phyloP scores from a whole-genome alignment of 75 land plant genomes.

The Picea glauca region DNA sequence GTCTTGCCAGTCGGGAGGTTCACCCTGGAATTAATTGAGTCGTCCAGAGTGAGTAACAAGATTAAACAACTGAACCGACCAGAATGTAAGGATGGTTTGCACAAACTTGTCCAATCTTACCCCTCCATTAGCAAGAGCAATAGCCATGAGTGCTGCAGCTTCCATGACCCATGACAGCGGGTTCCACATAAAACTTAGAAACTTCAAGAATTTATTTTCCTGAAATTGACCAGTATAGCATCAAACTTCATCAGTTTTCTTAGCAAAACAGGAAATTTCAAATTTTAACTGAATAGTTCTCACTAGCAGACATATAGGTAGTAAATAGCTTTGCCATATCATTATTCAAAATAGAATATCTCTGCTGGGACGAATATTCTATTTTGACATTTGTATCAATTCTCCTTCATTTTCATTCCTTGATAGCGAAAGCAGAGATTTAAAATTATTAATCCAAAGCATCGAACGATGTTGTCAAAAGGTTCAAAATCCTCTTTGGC shows the following conservation, averaged over 20 bases:
- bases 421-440: not conserved
- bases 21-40: constrained; percentile 33
- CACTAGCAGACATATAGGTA: not conserved
- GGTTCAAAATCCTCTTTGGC: too few relatives aligned
- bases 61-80: not conserved
- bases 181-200: constrained; percentile 77
- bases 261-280: not conserved
- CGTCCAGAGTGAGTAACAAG: not conserved
- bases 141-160: constrained; percentile 75
- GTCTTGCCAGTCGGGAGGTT: constrained; percentile 83
- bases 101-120: constrained; percentile 18
- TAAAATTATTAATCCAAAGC: not conserved
- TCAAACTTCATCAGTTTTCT: not conserved
- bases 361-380: not conserved
- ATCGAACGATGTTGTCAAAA: too few relatives aligned
- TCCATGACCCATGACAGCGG: constrained; percentile 84
- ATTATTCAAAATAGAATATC: not conserved
- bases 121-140: constrained; percentile 71
- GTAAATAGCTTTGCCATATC: not conserved
- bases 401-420: not conserved
- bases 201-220: constrained; percentile 64
- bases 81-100: not conserved
- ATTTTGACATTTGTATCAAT: not conserved
- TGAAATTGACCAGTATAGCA: constrained; percentile 12
- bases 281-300: not conserved